These are phyloP conservation scores for Cenococcum geophilum DNA, from an alignment of 495 filamentous ascomycete genomes.

Conservation along the genomic window DNA sequence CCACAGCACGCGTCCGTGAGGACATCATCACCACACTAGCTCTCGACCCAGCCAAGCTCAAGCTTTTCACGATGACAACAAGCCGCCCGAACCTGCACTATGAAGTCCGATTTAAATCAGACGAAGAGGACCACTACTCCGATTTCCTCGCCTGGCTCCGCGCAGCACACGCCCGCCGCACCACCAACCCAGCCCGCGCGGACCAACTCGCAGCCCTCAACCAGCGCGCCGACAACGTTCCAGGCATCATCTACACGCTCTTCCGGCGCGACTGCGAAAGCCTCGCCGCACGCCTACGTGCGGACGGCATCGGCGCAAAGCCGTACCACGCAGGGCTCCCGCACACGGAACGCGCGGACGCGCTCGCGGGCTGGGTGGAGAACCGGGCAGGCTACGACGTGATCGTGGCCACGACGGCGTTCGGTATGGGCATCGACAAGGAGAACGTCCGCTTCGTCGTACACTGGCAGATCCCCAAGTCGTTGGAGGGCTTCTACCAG, in stretches of 20 bases:
- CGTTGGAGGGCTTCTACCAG: conserved; percentile 92
- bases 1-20: conserved; percentile 67
- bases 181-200: conserved; percentile 42
- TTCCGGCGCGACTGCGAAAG: conserved; percentile 69
- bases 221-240: conserved; percentile 56
- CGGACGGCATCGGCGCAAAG: conserved; percentile 59
- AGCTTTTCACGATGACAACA: conserved; percentile 72
- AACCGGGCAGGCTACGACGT: conserved; percentile 73
- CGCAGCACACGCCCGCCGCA: conserved; percentile 59
- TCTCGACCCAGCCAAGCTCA: conserved; percentile 55
- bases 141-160: conserved; percentile 70
- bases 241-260: conserved; percentile 87
- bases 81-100: conserved; percentile 83
- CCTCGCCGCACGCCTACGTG: conserved; percentile 58
- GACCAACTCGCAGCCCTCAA: conserved; percentile 46
- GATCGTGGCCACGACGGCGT: conserved; percentile 90
- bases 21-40: conserved; percentile 74
- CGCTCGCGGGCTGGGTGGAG: conserved; percentile 66
- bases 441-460: conserved; percentile 87
- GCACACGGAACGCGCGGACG: conserved; percentile 56
- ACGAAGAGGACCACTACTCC: conserved; percentile 61
- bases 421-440: conserved; percentile 98
- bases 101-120: conserved; percentile 77
- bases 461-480: conserved; percentile 87
- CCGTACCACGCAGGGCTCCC: conserved; percentile 64